Evolutionary conservation across 768 basidiomycete genomes (phyloP).

Genomic region (Filobasidium wieringae): DNA sequence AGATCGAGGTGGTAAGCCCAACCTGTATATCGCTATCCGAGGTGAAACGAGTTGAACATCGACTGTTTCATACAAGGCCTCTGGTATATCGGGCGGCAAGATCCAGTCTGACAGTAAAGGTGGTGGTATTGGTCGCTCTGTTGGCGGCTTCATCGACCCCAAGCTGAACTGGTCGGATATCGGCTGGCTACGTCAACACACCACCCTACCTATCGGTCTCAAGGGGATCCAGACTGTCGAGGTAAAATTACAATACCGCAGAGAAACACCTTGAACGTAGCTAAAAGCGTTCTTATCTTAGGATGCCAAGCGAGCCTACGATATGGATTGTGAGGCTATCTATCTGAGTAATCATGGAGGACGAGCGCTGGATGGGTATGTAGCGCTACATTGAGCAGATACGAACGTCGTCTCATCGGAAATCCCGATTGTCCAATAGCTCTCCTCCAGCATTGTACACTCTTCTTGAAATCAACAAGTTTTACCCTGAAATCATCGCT

Average conservation of each 20-base stretch:
- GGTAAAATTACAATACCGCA: conserved; percentile 19
- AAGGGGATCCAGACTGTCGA: conserved; percentile 46
- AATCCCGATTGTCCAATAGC: conserved; percentile 5
- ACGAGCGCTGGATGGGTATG: conserved; percentile 35
- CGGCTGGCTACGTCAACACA: conserved; percentile 46
- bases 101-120: conserved; percentile 34
- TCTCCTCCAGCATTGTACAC: conserved; percentile 44
- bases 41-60: not conserved
- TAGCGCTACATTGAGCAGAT: conserved; percentile 12
- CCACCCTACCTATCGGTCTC: conserved; percentile 42
- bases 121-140: conserved; percentile 36
- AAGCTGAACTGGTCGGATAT: conserved; percentile 40
- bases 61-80: conserved; percentile 14
- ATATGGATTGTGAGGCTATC: conserved; percentile 76
- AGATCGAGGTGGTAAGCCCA: conserved; percentile 32
- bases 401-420: not conserved
- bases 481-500: conserved; percentile 62
- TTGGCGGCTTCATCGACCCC: conserved; percentile 38
- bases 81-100: conserved; percentile 36
- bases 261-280: not conserved
- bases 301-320: conserved; percentile 75
- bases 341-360: conserved; percentile 86
- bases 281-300: conserved; percentile 1
- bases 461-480: conserved; percentile 57
- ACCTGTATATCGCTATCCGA: not conserved